A percentile compares a stretch with the other conserved stretches of the same genome.
Evolutionary conservation across 805 yeast genomes (phyloP).

Genomic region (Lipomyces spencermartinsiae): DNA sequence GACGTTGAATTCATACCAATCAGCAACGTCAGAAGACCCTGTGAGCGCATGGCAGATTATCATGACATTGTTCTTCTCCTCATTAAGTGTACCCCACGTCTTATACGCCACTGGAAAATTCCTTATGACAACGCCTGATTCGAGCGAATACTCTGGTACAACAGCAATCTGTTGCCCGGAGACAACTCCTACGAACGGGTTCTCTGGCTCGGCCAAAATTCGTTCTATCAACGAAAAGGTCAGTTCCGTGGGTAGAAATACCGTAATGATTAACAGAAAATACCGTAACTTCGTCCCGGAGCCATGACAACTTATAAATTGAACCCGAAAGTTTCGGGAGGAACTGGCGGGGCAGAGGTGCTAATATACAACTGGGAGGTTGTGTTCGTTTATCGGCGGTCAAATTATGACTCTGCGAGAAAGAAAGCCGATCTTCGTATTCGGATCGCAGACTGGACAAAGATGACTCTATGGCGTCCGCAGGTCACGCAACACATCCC

Average conservation of each 20-base stretch:
- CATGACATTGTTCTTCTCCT: constrained; percentile 72
- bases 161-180: constrained; percentile 78
- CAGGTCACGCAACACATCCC: neutral
- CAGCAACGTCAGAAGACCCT: constrained; percentile 92
- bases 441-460: neutral
- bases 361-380: neutral
- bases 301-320: neutral
- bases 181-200: constrained; percentile 74
- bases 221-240: constrained; percentile 18
- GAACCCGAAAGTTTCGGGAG: neutral
- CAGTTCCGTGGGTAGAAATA: neutral
- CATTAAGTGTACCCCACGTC: constrained; percentile 90
- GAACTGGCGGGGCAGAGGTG: neutral
- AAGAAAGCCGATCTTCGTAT: neutral
- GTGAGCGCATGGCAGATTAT: constrained; percentile 96
- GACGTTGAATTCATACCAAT: constrained; percentile 59
- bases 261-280: neutral
- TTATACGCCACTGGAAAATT: constrained; percentile 93
- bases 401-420: neutral
- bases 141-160: constrained; percentile 75
- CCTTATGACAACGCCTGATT: constrained; percentile 75
- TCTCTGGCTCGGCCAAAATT: constrained; percentile 44
- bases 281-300: neutral
- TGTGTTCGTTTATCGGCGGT: neutral
- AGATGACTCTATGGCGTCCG: neutral